Conservation (phyloP, 768 basidiomycete genomes). For the Steccherinum ochraceum region DNA sequence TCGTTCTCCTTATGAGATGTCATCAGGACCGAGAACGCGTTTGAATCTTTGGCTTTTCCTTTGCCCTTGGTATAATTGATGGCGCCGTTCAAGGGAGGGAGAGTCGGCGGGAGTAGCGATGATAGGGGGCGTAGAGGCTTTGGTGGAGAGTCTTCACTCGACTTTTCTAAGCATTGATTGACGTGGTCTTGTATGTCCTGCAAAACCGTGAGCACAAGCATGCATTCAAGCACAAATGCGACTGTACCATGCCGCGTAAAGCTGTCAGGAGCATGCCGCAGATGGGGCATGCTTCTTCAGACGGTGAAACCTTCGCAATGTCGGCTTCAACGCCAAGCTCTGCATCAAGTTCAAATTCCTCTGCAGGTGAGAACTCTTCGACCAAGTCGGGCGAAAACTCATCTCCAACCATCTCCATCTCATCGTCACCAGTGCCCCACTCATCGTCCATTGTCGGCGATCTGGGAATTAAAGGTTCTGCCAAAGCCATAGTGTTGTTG, state of each 20-base stretch:
- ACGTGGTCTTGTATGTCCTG: conserved; percentile 52
- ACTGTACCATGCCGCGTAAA: conserved; percentile 22
- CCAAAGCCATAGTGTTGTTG: background rate
- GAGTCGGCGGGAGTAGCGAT: conserved; percentile 5
- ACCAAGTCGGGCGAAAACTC: conserved; percentile 14
- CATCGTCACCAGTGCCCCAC: conserved; percentile 76
- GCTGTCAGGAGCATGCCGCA: conserved; percentile 23
- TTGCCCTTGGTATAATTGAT: conserved; percentile 7
- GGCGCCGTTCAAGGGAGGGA: conserved; percentile 5
- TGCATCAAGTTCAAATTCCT: conserved; percentile 19
- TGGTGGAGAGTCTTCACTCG: conserved; percentile 4
- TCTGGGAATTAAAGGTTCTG: background rate
- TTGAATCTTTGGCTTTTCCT: conserved; percentile 3
- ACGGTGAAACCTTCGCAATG: background rate
- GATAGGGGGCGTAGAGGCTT: conserved; percentile 1
- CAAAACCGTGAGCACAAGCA: conserved; percentile 6
- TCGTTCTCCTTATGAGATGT: conserved; percentile 74
- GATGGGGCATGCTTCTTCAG: conserved; percentile 23
- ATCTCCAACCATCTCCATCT: conserved; percentile 33
- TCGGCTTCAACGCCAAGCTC: conserved; percentile 20
- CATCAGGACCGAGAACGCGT: conserved; percentile 82
- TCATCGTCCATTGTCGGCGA: conserved; percentile 32
- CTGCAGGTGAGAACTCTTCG: conserved; percentile 16
- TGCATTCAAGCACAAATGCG: background rate
- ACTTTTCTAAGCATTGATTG: conserved; percentile 47